Base-by-base conservation (phyloP, 805 yeast genomes). In the Yamadazyma sp. region DNA sequence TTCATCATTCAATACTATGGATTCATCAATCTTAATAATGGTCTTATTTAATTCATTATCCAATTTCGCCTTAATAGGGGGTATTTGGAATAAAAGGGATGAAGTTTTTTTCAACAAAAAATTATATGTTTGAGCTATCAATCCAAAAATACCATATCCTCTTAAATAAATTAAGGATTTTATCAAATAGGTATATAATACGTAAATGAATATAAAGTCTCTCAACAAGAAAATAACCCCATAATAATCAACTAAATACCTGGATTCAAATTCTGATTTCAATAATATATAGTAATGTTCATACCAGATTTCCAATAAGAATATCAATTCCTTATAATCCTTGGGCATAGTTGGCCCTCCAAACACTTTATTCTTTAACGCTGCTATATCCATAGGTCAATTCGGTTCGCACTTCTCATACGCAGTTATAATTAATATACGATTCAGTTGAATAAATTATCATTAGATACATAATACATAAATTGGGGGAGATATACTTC, bases 31-130 rank as follows among this genome's bases (percentile, higher is more conserved):
- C 15, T 65, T 62, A 0, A 30, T 53, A 2, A 73, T 55, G 0
- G 75, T 75, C 28, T 62, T 65, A 4, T 40, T 39, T 2, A 89
- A 69, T 51, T 89, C 89, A 17, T 56, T 50, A 24, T 81, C 78
- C 5, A 91, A 82, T 47, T 74, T 75, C 1, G 52, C 42, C 36
- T 66, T 74, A 16, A 86, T 42, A 0, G 73, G 62, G 2, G 89
- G 88, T 5, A 82, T 58, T 0, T 56, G 36, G 40, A 75, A 47
- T 4, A 76, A 20, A 20, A 56, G 28, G 5, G 42, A 35, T 44
- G 71, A 68, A 0, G 60, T 7, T 0, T 25, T 18, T 23, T 52
- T 60, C 12, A 27, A 14, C 3, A 39, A 11, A 11, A 6, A 20
- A 8, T 39, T 36, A 22, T 44, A 50, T 1, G 49, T 15, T 8